These are phyloP conservation scores for Hypoxylon rubiginosum DNA, from an alignment of 2,329 filamentous ascomycete species.

Conservation along the genomic window DNA sequence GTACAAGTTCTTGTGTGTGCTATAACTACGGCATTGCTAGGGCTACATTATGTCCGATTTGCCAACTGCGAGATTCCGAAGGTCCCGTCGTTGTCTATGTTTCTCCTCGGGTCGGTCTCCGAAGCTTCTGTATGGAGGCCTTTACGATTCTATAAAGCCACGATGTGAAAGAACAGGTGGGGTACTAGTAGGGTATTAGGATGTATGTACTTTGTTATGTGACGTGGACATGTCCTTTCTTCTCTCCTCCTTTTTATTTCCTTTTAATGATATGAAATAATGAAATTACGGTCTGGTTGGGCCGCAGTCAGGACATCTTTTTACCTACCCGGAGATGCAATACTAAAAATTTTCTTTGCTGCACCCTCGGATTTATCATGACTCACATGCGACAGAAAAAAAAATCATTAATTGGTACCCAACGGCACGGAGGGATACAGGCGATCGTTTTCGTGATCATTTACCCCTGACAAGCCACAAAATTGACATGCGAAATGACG, in stretches of 20 bases:
- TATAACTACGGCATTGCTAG: not conserved
- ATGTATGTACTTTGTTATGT: not conserved
- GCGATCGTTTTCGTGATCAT: too few relatives aligned
- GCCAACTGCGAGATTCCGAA: not conserved
- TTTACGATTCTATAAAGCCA: not conserved
- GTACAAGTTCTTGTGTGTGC: not conserved
- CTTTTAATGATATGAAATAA: not conserved
- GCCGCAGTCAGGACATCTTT: not conserved
- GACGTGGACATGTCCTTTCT: constrained; percentile 1
- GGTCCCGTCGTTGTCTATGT: not conserved
- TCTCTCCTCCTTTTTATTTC: not conserved
- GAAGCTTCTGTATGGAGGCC: not conserved
- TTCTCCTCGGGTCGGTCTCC: not conserved
- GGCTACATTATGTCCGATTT: not conserved
- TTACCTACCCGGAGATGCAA: too few relatives aligned
- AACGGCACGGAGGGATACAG: too few relatives aligned
- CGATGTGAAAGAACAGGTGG: not conserved
- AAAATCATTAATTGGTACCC: not conserved
- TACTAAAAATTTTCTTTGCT: too few relatives aligned
- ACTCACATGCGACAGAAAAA: not conserved
- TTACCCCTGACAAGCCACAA: not conserved
- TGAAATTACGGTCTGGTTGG: not conserved
- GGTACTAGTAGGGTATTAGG: not conserved
- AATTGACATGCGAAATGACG: not conserved
- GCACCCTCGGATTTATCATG: too few relatives aligned